phyloP scores from a whole-genome alignment of 2,329 filamentous ascomycete species.

The Cordyceps cicadae region DNA sequence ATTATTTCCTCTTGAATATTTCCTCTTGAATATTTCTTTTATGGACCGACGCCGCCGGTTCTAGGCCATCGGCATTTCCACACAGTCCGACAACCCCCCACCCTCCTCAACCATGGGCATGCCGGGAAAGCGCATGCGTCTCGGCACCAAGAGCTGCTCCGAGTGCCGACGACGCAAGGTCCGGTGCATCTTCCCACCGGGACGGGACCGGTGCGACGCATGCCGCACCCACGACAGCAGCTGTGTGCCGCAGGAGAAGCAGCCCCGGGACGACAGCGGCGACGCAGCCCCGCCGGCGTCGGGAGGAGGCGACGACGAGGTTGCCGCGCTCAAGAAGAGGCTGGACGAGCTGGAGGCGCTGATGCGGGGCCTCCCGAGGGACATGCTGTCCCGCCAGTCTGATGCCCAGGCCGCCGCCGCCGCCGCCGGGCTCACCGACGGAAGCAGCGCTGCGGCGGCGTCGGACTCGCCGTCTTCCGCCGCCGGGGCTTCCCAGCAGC shows the following conservation, averaged over 20 bases:
- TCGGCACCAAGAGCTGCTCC: constrained; percentile 26
- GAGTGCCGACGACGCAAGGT: constrained; percentile 42
- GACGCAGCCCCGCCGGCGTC: background rate
- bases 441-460: background rate
- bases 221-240: constrained; percentile 35
- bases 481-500: background rate
- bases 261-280: background rate
- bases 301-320: constrained; percentile 6
- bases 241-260: constrained; percentile 35
- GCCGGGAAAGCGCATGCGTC: constrained; percentile 21
- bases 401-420: background rate
- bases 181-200: constrained; percentile 34
- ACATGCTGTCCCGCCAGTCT: background rate
- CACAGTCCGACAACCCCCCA: background rate
- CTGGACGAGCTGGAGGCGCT: constrained; percentile 21
- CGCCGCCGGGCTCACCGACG: constrained; percentile 1
- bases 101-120: background rate
- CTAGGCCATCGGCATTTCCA: background rate
- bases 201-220: constrained; percentile 31
- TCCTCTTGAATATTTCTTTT: background rate
- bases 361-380: constrained; percentile 10
- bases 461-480: background rate
- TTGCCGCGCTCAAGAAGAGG: constrained; percentile 11
- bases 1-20: no score
- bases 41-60: background rate